Base-by-base conservation (phyloP, 805 yeast genomes). In the Metschnikowia reukaufii region DNA sequence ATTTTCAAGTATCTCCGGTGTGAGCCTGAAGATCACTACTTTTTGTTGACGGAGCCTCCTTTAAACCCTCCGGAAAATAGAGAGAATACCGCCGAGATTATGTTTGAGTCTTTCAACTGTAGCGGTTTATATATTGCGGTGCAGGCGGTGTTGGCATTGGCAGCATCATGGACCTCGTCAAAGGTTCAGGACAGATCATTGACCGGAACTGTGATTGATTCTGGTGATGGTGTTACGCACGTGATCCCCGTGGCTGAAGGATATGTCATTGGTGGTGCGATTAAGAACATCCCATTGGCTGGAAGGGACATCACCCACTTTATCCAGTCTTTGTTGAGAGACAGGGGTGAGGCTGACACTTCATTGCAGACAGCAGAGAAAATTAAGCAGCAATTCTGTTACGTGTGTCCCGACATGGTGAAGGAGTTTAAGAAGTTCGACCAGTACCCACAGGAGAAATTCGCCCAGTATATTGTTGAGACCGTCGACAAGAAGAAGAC, bases 161-260 rank as follows among this genome's bases (percentile, higher is more conserved):
- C 99, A 6, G 99, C 99, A 1, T 89, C 97, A 6, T 94, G 99
- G 99, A 92, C 99, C 4, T 88, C 96, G 12, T 83, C 96, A 15
- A 94, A 94, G 65, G 98, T 90, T 25, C 84, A 83, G 50, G 99
- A 92, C 63, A 83, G 97, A 68, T 89, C 98, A 1, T 76, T 94
- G 58, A 94, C 99, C 6, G 99, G 99, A 68, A 94, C 98, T 0
- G 99, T 94, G 56, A 92, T 94, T 59, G 99, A 94, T 65, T 85
- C 95, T 2, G 99, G 99, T 73, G 99, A 92, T 64, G 99, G 99
- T 77, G 99, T 94, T 4, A 94, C 99, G 10, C 99, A 94, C 67
- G 98, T 94, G 38, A 94, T 94, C 53, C 98, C 99, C 13, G 99
- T 94, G 30, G 98, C 99, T 21, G 99, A 94, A 72, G 99, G 99